These are phyloP conservation scores for Anastatica hierochuntica DNA, from an alignment of 345 rosid species.

Conservation along the genomic window DNA sequence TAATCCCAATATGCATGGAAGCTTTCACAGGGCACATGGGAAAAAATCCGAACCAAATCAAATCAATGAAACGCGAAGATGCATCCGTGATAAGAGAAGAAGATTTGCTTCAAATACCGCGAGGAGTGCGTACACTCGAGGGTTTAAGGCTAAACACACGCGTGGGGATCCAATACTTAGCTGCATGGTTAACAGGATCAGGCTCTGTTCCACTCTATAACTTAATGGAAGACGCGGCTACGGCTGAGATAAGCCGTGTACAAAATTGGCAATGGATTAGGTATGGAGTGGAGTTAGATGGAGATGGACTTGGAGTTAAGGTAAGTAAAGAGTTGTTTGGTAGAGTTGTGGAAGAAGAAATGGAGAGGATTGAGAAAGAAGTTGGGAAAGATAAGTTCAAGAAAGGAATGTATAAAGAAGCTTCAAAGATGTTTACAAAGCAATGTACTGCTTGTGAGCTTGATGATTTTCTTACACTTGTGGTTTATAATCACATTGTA, in stretches of 20 bases:
- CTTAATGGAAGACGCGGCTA: slow-evolving; percentile 96
- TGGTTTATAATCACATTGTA: slow-evolving; percentile 60
- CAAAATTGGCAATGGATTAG: slow-evolving; percentile 97
- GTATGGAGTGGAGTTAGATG: slow-evolving; percentile 63
- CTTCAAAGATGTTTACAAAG: slow-evolving; percentile 57
- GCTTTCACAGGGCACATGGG: slow-evolving; percentile 68
- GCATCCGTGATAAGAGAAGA: slow-evolving; percentile 57
- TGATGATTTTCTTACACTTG: slow-evolving; percentile 84
- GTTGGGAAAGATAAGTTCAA: slow-evolving; percentile 72
- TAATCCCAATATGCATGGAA: slow-evolving; percentile 63
- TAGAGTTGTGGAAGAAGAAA: slow-evolving; percentile 83
- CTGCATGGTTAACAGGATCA: slow-evolving; percentile 79
- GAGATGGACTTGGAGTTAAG: slow-evolving; percentile 63
- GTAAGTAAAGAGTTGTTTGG: slow-evolving; percentile 60
- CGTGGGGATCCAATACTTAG: slow-evolving; percentile 83
- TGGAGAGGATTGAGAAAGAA: slow-evolving; percentile 73
- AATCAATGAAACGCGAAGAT: slow-evolving; percentile 50
- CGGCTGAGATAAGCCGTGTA: slow-evolving; percentile 90
- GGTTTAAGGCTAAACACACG: slow-evolving; percentile 85
- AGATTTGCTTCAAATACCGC: slow-evolving; percentile 73
- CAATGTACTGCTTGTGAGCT: slow-evolving; percentile 52
- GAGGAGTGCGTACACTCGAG: slow-evolving; percentile 71
- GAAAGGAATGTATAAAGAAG: slow-evolving; percentile 68
- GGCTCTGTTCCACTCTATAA: slow-evolving; percentile 92
- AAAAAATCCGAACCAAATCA: slow-evolving; percentile 51